phyloP scores from a whole-genome alignment of 2,329 filamentous ascomycete species.

The Coniochaeta sp. region DNA sequence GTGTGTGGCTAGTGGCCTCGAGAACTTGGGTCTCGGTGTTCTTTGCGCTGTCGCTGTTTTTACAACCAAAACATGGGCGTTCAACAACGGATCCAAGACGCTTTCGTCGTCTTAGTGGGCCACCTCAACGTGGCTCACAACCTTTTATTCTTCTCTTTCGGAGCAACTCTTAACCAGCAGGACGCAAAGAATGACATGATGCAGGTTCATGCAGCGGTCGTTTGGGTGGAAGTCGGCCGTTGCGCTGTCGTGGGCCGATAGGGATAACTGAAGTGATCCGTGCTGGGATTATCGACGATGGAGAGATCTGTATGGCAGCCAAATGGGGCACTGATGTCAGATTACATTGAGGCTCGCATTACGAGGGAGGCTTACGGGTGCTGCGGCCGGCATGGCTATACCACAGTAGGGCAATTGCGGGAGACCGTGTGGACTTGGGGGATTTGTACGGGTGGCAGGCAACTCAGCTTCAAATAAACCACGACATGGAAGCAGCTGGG shows the following conservation, averaged over 20 bases:
- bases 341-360: too few species aligned
- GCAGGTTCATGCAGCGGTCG: background rate
- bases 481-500: too few species aligned
- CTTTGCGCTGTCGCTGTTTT: slow-evolving; percentile 73
- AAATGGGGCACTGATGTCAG: too few species aligned
- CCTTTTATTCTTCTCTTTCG: slow-evolving; percentile 21
- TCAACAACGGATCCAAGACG: slow-evolving; percentile 70
- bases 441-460: too few species aligned
- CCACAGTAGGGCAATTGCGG: too few species aligned
- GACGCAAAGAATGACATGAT: background rate
- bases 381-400: too few species aligned
- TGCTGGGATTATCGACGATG: too few species aligned
- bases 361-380: too few species aligned
- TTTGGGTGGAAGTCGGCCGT: background rate
- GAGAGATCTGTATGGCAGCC: too few species aligned
- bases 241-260: background rate
- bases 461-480: too few species aligned
- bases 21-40: slow-evolving; percentile 55
- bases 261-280: background rate
- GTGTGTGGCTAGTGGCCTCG: slow-evolving; percentile 36
- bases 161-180: slow-evolving; percentile 3
- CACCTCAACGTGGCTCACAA: slow-evolving; percentile 59
- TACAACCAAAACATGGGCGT: slow-evolving; percentile 77
- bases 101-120: slow-evolving; percentile 50
- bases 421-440: too few species aligned